Conservation (phyloP, 306 rosid genomes). For the Inga laurina region DNA sequence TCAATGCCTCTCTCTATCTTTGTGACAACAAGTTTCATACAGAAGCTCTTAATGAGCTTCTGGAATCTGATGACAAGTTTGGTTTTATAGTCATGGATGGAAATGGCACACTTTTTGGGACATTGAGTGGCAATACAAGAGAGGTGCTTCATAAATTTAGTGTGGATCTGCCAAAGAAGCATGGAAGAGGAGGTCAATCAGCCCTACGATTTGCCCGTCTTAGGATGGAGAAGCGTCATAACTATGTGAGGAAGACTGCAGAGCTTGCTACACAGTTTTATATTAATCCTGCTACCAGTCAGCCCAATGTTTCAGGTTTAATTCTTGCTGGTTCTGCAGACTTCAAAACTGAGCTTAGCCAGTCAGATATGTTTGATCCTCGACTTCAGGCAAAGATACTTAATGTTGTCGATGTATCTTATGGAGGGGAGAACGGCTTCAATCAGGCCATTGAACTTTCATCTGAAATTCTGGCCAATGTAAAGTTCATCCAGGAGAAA, state of each 20-base stretch:
- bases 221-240: conserved; percentile 72
- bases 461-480: conserved; percentile 68
- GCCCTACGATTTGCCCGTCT: conserved; percentile 76
- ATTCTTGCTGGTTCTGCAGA: conserved; percentile 28
- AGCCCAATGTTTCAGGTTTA: conserved; percentile 21
- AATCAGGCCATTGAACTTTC: conserved; percentile 14
- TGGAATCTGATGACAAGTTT: conserved; percentile 72
- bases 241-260: conserved; percentile 59
- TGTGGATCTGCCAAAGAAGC: conserved; percentile 72
- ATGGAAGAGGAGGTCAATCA: conserved; percentile 78
- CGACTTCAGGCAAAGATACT: conserved; percentile 19
- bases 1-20: conserved; percentile 12
- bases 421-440: conserved; percentile 21
- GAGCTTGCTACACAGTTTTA: conserved; percentile 61
- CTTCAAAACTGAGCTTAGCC: conserved; percentile 28
- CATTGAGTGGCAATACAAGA: conserved; percentile 64
- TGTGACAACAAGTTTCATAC: conserved; percentile 22
- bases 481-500: conserved; percentile 92
- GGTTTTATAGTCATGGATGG: conserved; percentile 74
- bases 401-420: conserved; percentile 18
- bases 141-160: conserved; percentile 70
- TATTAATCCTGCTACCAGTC: conserved; percentile 21
- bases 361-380: conserved; percentile 28
- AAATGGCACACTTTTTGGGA: conserved; percentile 69
- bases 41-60: conserved; percentile 14